A percentile compares a stretch with the other conserved stretches of the same genome.
Conservation (phyloP, 2,329 filamentous ascomycete species). For the Mariannaea elegans region DNA sequence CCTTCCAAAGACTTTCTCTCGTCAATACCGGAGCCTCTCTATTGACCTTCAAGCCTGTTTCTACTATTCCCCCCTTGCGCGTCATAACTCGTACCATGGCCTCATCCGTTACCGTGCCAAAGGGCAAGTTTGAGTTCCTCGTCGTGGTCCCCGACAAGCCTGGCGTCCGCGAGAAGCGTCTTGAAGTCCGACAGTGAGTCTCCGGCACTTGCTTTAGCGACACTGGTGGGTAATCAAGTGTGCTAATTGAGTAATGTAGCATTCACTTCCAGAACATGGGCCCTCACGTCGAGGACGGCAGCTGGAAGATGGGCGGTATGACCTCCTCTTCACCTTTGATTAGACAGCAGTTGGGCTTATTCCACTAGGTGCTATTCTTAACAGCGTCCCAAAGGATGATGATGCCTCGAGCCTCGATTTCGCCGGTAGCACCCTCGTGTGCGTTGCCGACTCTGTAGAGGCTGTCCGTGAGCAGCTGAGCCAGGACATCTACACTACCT, state of each 20-base stretch:
- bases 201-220: background rate
- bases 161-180: slow-evolving; percentile 65
- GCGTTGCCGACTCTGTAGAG: slow-evolving; percentile 72
- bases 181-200: slow-evolving; percentile 66
- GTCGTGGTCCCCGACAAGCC: slow-evolving; percentile 75
- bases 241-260: slow-evolving; percentile 28
- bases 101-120: slow-evolving; percentile 28
- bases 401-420: slow-evolving; percentile 70
- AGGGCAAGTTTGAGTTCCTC: slow-evolving; percentile 68
- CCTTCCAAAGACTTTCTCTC: slow-evolving; percentile 22
- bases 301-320: slow-evolving; percentile 72
- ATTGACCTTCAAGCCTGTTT: background rate
- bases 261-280: slow-evolving; percentile 67
- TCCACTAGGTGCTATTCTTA: slow-evolving; percentile 69
- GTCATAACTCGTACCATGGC: slow-evolving; percentile 41
- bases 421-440: slow-evolving; percentile 76
- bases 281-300: slow-evolving; percentile 61
- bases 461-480: slow-evolving; percentile 73
- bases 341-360: background rate
- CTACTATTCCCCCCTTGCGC: slow-evolving; percentile 10
- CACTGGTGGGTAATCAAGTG: too few relatives aligned
- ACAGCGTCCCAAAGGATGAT: slow-evolving; percentile 71
- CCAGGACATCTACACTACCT: slow-evolving; percentile 76
- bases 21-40: slow-evolving; percentile 4
- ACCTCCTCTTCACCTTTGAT: slow-evolving; percentile 5